Percentiles rank a stretch among this genome's conserved stretches.
Evolutionary conservation across 2,329 filamentous ascomycete species (phyloP).

Genomic region (Alternaria ethzedia): DNA sequence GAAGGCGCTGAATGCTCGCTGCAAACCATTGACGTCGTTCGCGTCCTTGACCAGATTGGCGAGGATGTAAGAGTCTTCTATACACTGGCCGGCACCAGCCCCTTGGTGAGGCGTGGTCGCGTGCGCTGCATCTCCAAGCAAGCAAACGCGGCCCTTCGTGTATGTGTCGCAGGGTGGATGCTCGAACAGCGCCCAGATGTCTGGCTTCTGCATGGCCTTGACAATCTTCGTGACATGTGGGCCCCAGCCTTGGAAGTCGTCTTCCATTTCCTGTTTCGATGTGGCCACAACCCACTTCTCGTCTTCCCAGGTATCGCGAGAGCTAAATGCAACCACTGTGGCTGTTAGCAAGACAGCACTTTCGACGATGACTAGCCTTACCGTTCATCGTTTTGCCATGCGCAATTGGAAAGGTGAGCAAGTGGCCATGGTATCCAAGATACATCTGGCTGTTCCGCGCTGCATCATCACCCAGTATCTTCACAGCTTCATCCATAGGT

Average conservation of each 20-base stretch:
- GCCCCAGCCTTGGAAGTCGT: slow-evolving; percentile 40
- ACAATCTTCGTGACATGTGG: slow-evolving; percentile 39
- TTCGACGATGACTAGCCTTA: slow-evolving; percentile 10
- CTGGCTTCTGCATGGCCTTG: slow-evolving; percentile 55
- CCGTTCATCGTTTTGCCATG: slow-evolving; percentile 64
- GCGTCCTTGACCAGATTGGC: slow-evolving; percentile 38
- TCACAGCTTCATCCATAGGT: slow-evolving; percentile 62
- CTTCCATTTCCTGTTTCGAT: slow-evolving; percentile 41
- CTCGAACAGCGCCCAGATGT: slow-evolving; percentile 66
- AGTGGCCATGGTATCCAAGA: slow-evolving; percentile 64
- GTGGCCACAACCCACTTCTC: slow-evolving; percentile 44
- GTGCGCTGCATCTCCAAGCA: slow-evolving; percentile 65
- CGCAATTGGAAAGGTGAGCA: slow-evolving; percentile 69
- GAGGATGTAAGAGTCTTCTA: slow-evolving; percentile 59
- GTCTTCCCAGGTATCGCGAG: slow-evolving; percentile 40
- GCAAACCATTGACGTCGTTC: slow-evolving; percentile 35
- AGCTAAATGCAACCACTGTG: slow-evolving; percentile 45
- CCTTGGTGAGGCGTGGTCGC: slow-evolving; percentile 63
- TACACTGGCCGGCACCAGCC: slow-evolving; percentile 62
- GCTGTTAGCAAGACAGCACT: slow-evolving; percentile 5
- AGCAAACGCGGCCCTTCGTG: slow-evolving; percentile 52
- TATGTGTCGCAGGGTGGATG: slow-evolving; percentile 57
- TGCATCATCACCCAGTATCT: slow-evolving; percentile 58
- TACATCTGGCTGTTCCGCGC: slow-evolving; percentile 63
- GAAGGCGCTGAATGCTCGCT: slow-evolving; percentile 41